Base-by-base conservation (phyloP, 2,329 filamentous ascomycete genomes). In the Scedosporium apiospermum region DNA sequence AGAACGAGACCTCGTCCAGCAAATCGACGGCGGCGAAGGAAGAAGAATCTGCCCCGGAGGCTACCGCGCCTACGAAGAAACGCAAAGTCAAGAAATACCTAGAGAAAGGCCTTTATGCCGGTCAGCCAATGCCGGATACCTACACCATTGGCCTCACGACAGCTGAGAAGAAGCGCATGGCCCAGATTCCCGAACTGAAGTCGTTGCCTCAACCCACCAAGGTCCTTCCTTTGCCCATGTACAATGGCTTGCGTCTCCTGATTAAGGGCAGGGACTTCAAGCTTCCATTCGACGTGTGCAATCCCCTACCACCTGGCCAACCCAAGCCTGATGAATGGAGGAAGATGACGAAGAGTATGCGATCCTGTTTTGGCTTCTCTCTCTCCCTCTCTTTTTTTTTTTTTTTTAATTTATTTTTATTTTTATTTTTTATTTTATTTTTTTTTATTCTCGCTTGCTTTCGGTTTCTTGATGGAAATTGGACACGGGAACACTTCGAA, bases 291-390 rank as follows among this genome's bases (percentile, higher is more conserved):
- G 89, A 96, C 71, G 81, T 96, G 58, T 98, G 93, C 78, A 90
- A 91, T 62, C 93, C 93, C 2, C 82, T 96, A 21, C 89, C 91
- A 3, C 85, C 87, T 1, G 91, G 90, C 59, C 90, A 96, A 71
- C 90, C 92, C 26, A 96, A 96, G 75, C 93, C 93, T 0, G 88
- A 96, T 67, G 91, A 96, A 69, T 99, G 93, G 89, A 87, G 88
- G 67, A 93, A 93, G 73, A 88, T 95, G 68, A 93, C 91, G 66
- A 95, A 90, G 75, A 98, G 91, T 96, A 79, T 79, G 88, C 12
- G 10, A 10, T 38, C 10, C 34, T 12, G 10, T 14, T 38, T 34
- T 34, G n/a, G 3, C 21, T 18, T 75, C 53, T 6, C 7, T 49
- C 51, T 12, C 18, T 42, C 10, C n/a, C 38, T 7, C 4, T 16